Conservation (phyloP, 2,329 filamentous ascomycete species). For the Anthostomella pinea region DNA sequence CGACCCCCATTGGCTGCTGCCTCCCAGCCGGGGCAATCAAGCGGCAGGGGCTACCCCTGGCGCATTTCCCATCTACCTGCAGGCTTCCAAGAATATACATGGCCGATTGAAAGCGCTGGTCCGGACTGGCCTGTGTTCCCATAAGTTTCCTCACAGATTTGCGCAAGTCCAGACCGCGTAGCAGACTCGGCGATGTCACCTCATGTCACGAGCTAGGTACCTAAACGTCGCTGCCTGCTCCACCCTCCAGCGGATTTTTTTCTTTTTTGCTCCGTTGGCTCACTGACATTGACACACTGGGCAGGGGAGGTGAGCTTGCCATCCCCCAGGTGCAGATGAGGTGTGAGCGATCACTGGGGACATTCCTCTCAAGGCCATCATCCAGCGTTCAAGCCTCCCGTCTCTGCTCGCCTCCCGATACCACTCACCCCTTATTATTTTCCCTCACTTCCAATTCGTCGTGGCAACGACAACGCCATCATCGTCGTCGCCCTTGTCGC, state of each 20-base stretch:
- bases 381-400: neutral
- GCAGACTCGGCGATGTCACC: too few relatives aligned
- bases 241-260: too few relatives aligned
- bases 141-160: too few relatives aligned
- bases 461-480: constrained; percentile 20
- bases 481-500: constrained; percentile 20
- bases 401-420: neutral
- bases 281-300: too few relatives aligned
- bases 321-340: too few relatives aligned
- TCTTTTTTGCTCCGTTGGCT: too few relatives aligned
- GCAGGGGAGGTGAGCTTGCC: too few relatives aligned
- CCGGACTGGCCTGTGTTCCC: neutral
- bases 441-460: constrained; percentile 16
- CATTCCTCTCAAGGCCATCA: too few relatives aligned
- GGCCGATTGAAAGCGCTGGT: neutral
- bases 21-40: constrained; percentile 20
- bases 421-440: constrained; percentile 10
- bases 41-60: constrained; percentile 16
- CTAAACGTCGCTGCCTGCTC: too few relatives aligned
- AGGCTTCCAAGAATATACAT: constrained; percentile 2
- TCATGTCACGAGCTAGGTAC: too few relatives aligned
- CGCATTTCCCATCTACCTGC: constrained; percentile 6
- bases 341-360: too few relatives aligned
- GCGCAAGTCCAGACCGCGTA: too few relatives aligned
- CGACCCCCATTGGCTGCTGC: constrained; percentile 9